Conservation (phyloP, 169 alveolate species). For the Eimeria falciformis region DNA sequence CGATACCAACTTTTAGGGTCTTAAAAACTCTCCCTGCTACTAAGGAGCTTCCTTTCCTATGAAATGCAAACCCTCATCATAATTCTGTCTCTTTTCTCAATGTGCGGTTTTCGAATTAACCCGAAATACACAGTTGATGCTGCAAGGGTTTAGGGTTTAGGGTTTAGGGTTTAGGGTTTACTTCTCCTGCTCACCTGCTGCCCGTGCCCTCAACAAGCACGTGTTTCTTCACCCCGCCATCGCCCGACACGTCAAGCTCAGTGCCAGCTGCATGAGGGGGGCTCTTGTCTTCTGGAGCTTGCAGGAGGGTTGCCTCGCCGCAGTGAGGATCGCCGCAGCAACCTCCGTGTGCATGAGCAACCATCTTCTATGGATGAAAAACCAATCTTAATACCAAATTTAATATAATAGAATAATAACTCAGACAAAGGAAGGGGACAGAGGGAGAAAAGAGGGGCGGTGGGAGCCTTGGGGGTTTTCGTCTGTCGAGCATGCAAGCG, state of each 20-base stretch:
- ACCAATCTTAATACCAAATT: not conserved
- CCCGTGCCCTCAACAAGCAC: slow-evolving; percentile 9
- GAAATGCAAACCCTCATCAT: not conserved
- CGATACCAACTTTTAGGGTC: too few relatives aligned
- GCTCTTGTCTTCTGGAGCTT: not conserved
- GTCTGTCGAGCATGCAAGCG: not conserved
- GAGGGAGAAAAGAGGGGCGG: not conserved
- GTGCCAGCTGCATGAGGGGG: slow-evolving; percentile 9
- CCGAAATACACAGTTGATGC: too few relatives aligned
- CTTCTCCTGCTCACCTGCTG: not conserved
- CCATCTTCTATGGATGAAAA: not conserved
- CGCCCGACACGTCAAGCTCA: not conserved
- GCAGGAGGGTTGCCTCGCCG: not conserved
- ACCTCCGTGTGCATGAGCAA: not conserved
- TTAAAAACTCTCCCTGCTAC: too few relatives aligned
- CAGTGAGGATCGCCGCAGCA: not conserved
- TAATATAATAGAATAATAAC: not conserved
- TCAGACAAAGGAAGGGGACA: not conserved
- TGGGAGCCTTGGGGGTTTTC: not conserved
- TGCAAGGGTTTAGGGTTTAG: too few relatives aligned
- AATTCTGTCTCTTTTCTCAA: too few relatives aligned
- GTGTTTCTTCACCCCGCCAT: slow-evolving; percentile 17
- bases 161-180: too few relatives aligned
- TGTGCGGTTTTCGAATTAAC: too few relatives aligned
- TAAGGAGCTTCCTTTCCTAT: too few relatives aligned